Evolutionary conservation across 768 basidiomycete genomes (phyloP), one percentile per base, ranked within the genome.

Genomic region (Phanerochaete sordida): DNA sequence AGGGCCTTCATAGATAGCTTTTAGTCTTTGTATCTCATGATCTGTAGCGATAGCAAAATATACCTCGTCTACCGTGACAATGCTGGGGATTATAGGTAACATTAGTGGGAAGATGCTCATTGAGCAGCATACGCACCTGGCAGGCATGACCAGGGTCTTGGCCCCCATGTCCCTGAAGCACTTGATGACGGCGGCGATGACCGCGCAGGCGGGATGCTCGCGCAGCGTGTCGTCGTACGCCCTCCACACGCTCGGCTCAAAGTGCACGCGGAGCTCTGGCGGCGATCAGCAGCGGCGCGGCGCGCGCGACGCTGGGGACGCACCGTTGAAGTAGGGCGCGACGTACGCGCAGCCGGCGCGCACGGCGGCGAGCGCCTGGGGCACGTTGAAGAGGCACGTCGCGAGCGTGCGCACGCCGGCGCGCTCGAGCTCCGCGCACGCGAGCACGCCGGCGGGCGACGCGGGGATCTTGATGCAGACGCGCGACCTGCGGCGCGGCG

Each of bases 391-490:
- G 23, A 85, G 66, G 61, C 78, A 77, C 0, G 84, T 85, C 28
- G 76, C 83, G 9, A 85, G 78, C 0, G 82, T 84, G 45, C 79
- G 71, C 47, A 85, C 83, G 7, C 80, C 80, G 27, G 72, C 66
- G 21, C 73, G 73, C 37, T 76, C 71, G 27, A 84, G 76, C 26
- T 75, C 64, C 26, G 72, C 72, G 63, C 82, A 84, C 1, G 84
- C 83, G 16, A 80, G 59, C 46, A 84, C 70, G 6, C 79, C 78
- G 61, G 83, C 79, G 2, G 80, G 79, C 0, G 83, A 84, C 15
- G 79, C 72, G 19, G 84, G 84, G 44, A 86, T 82, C 67, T 85
- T 86, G 70, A 86, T 81, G 66, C 82, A 83, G 24, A 82, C 80
- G 12, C 82, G 75, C 26, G 76, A 72, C 63, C 79, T 78, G 57